Evolutionary conservation across 306 rosid species (phyloP).

Genomic region (Benincasa hispida): DNA sequence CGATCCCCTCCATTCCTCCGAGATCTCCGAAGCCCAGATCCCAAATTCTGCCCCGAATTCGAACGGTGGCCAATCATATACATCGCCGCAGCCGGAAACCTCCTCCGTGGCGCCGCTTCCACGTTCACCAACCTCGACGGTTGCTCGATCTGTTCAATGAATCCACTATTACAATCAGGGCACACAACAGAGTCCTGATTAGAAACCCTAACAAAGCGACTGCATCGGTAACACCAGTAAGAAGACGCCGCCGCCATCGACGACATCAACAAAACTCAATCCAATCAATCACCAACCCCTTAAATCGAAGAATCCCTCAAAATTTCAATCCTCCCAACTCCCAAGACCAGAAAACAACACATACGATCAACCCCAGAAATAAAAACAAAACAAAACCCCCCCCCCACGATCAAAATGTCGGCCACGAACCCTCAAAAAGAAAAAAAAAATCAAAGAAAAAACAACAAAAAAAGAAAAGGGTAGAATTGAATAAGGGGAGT

Average conservation of each 20-base stretch:
- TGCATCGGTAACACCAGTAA: conserved; percentile 77
- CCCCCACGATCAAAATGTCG: neutral
- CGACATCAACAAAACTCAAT: conserved; percentile 22
- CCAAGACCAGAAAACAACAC: neutral
- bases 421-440: neutral
- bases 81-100: conserved; percentile 43
- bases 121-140: conserved; percentile 14
- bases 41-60: conserved; percentile 16
- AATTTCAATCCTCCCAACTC: neutral
- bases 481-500: neutral
- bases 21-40: conserved; percentile 25
- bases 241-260: conserved; percentile 31
- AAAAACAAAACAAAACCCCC: neutral
- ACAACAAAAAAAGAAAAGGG: neutral
- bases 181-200: conserved; percentile 31
- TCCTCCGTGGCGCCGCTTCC: conserved; percentile 31
- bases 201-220: conserved; percentile 39
- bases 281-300: neutral
- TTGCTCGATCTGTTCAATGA: conserved; percentile 43
- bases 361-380: neutral
- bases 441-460: no score
- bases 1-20: conserved; percentile 54
- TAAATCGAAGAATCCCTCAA: neutral
- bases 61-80: conserved; percentile 46
- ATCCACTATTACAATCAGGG: conserved; percentile 53